Percentiles rank a stretch among this genome's conserved stretches.
These are phyloP conservation scores for Aspergillus latus DNA, from an alignment of 2,329 filamentous ascomycete species.

Conservation along the genomic window DNA sequence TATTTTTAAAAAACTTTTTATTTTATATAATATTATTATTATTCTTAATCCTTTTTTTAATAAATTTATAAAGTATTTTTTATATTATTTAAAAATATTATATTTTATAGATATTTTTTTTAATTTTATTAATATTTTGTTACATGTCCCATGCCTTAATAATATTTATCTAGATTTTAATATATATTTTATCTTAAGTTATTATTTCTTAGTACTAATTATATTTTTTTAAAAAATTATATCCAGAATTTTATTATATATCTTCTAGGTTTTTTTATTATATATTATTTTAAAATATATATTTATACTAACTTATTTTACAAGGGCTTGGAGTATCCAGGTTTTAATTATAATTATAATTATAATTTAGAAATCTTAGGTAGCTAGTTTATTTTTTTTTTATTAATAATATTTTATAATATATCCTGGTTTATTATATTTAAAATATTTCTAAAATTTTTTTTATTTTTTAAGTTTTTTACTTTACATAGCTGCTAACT, in stretches of 20 bases:
- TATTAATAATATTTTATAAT: no score
- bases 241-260: not conserved
- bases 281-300: not conserved
- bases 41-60: not conserved
- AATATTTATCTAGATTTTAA: not conserved
- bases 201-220: not conserved
- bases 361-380: no score
- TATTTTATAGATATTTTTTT: no score
- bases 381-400: no score
- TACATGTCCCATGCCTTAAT: not conserved
- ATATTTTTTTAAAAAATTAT: not conserved
- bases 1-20: not conserved
- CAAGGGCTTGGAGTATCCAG: no score
- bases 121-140: not conserved
- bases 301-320: not conserved
- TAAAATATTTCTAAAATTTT: no score
- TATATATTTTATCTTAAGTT: constrained; percentile 1
- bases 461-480: no score
- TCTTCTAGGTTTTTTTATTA: not conserved
- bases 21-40: not conserved
- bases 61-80: not conserved
- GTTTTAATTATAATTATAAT: no score
- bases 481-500: no score
- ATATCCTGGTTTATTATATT: no score
- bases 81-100: not conserved